Evolutionary conservation across 2,329 filamentous ascomycete species (phyloP), one percentile per base, ranked within the genome.

Genomic region (Talaromyces islandicus): DNA sequence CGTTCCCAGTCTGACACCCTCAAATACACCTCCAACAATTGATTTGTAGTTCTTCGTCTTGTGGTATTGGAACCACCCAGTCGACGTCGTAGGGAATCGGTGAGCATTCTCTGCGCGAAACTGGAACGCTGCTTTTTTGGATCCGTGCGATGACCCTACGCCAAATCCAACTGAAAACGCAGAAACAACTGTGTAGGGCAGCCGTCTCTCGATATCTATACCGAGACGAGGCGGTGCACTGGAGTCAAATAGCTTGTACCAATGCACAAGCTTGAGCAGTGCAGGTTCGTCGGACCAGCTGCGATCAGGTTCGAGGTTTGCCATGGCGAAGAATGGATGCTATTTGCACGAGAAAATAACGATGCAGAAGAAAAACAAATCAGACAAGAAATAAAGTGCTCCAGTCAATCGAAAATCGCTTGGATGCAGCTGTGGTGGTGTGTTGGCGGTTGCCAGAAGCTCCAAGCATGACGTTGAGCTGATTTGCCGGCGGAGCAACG

Each of bases 21-120:
- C 91, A 57, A 85, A 85, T 19, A 95, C 78, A 0, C 89, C 93
- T 6, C 89, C 90, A 24, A 89, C 83, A 68, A 90, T 87, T 56
- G 89, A 84, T 68, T 91, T 86, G 78, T 99, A 97, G 76, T 96
- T 97, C 76, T 97, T 97, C 72, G 87, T 91, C 77, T 97, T 97
- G 80, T 97, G 93, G 75, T 99, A 99, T n/a, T 97, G 84, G 72
- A 93, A 99, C 94, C 94, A 99, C 19, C 92, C 93, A 2, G 87
- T 85, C 27, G 90, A 87, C 1, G 88, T 88, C 3, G 85, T 87
- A 21, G 94, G 94, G 63, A 97, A 86, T 65, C 93, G 90, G 80
- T 99, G 94, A 0, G 94, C 92, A 71, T 99, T 96, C 77, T 99
- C 94, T 62, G 94, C 94, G 59, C 93, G 88, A 78, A 97, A 99